Evolutionary conservation across 1,284 basidiomycete genomes (phyloP), one percentile per base, ranked within the genome.

Genomic region (Cystobasidium pallidum): DNA sequence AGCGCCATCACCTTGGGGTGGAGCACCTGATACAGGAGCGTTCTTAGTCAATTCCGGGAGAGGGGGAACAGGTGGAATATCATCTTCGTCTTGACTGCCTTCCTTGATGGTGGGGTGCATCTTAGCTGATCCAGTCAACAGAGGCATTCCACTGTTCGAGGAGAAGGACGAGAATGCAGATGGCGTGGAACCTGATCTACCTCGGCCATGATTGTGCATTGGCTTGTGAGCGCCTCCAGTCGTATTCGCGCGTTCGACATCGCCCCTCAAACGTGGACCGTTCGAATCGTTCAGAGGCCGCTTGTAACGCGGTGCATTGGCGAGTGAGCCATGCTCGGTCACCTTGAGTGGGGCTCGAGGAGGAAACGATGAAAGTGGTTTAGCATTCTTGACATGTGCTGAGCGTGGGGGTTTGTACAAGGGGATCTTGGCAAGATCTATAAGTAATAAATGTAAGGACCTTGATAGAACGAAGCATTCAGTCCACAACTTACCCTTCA

Each of bases 401-500:
- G 70, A 66, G 26, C 65, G 63, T 67, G 70, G 70, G 10, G 70
- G 70, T 36, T 72, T 72, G 36, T 72, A 62, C 11, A 72, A 54
- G 8, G 70, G 70, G 32, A 72, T 72, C 24, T 59, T 54, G 21
- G 70, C 63, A 6, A 72, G 55, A 28, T 66, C 70, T 72, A 41
- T 21, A 28, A 54, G 32, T 34, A 64, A 39, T 39, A 6, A 39
- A 13, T 13, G 13, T 13, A 7, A 6, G 36, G 13, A 13, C 36
- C 13, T 39, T 6, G 36, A 39, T 39, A 39, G 36, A 39, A 13
- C 36, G 13, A 39, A 39, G 36, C n/a, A 39, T 39, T 39, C 13
- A 39, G n/a, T n/a, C 36, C 13, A 39, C 6, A 7, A 30, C 68
- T 13, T 24, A 71, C 68, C 52, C 32, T 59, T 52, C 32, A 71